Evolutionary conservation across 148 eudicot genomes (phyloP).

Genomic region (Rhododendron simsii): DNA sequence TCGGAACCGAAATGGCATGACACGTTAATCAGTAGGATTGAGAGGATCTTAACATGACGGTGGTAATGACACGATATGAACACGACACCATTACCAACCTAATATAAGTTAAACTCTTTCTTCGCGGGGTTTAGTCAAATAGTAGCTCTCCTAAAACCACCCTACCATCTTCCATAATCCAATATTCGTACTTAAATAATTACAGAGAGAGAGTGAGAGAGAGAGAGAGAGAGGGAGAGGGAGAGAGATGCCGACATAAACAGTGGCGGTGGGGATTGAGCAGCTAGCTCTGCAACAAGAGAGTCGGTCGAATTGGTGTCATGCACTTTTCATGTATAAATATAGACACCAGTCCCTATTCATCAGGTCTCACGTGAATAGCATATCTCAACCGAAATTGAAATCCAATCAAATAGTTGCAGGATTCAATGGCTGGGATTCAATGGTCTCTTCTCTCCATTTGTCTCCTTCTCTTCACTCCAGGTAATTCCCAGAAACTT

Average conservation of each 20-base stretch:
- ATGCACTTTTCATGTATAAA: not conserved
- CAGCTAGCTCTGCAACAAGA: not conserved
- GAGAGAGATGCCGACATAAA: not conserved
- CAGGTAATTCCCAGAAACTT: not conserved
- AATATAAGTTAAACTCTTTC: not conserved
- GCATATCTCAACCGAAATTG: not conserved
- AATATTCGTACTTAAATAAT: not conserved
- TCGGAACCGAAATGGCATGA: not conserved
- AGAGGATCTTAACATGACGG: not conserved
- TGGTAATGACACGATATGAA: not conserved
- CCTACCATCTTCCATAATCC: not conserved
- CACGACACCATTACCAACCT: not conserved
- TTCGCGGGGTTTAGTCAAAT: not conserved
- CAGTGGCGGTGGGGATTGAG: not conserved
- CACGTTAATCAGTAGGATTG: not conserved
- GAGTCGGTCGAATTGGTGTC: not conserved
- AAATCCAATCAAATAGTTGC: not conserved
- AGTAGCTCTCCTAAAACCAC: not conserved
- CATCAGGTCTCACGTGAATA: not conserved
- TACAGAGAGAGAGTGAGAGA: not conserved
- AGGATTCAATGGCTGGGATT: conserved; percentile 2
- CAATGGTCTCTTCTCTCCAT: not conserved
- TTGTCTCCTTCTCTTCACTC: not conserved
- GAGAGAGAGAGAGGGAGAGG: no score
- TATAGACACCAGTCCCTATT: not conserved